Percentiles rank a stretch among this genome's conserved stretches.
phyloP scores from a whole-genome alignment of 1,284 basidiomycete species.

The Vanrija humicola region DNA sequence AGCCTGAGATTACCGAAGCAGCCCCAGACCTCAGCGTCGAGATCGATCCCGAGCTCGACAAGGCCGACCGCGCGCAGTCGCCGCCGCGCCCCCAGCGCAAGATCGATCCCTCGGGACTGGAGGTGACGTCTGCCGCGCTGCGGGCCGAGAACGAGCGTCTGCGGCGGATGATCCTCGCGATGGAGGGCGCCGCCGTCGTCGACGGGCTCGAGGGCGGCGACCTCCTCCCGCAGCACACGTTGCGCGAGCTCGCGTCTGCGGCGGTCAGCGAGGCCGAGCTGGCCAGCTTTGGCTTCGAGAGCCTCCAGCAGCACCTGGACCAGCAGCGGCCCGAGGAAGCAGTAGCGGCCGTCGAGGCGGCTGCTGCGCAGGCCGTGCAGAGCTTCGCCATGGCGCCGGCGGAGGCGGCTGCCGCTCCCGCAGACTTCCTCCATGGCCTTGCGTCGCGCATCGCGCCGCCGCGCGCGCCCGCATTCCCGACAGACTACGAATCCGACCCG shows the following conservation, averaged over 20 bases:
- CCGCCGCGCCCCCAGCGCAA: constrained; percentile 1
- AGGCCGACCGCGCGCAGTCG: background rate
- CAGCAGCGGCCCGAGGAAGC: constrained; percentile 1
- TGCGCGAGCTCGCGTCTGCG: constrained; percentile 20
- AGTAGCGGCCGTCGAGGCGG: background rate
- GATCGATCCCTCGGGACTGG: constrained; percentile 1
- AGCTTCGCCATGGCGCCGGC: too few species aligned
- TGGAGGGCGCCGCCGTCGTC: constrained; percentile 4
- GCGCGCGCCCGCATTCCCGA: background rate
- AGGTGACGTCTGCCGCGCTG: constrained; percentile 8
- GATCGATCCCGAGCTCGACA: background rate
- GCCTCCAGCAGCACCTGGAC: constrained; percentile 14
- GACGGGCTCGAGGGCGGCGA: background rate
- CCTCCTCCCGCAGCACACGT: constrained; percentile 9
- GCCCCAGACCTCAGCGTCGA: background rate
- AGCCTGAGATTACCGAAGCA: too few species aligned
- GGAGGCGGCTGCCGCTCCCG: background rate
- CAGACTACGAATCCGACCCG: constrained; percentile 3
- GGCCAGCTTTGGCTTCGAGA: constrained; percentile 10
- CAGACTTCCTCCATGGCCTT: constrained; percentile 18
- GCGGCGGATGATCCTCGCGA: constrained; percentile 1
- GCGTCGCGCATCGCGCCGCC: constrained; percentile 9
- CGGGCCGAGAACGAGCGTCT: constrained; percentile 16
- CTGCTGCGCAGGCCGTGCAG: background rate
- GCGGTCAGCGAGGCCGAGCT: constrained; percentile 7